These are phyloP conservation scores for Volvariella volvacea DNA, from an alignment of 1,284 basidiomycete species.

Conservation along the genomic window DNA sequence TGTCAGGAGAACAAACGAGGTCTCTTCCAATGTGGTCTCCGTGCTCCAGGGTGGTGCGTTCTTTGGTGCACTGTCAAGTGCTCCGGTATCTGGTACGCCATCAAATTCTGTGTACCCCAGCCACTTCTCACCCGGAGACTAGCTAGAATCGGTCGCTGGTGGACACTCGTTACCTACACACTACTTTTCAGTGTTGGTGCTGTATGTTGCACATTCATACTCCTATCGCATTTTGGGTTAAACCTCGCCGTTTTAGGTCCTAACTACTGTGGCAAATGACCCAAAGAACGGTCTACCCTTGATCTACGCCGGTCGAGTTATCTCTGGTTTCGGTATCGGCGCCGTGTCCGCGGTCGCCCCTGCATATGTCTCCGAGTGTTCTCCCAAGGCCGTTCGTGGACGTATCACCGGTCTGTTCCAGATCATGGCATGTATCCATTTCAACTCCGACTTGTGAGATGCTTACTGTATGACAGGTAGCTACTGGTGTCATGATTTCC, in stretches of 20 bases:
- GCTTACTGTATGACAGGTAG: too few species aligned
- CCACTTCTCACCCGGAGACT: background rate
- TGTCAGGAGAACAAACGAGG: too few species aligned
- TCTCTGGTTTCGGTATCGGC: constrained; percentile 63
- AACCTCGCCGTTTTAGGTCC: constrained; percentile 16
- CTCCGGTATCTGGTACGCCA: constrained; percentile 54
- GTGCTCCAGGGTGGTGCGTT: constrained; percentile 78
- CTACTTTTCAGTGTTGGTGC: constrained; percentile 31
- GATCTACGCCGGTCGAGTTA: constrained; percentile 71
- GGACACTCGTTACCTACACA: constrained; percentile 17
- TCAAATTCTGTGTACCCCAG: too few species aligned
- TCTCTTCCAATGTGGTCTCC: constrained; percentile 54
- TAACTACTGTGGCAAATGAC: constrained; percentile 53
- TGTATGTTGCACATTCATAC: constrained; percentile 28
- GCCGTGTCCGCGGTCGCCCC: constrained; percentile 62
- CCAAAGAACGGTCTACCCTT: constrained; percentile 42
- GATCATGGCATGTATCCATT: constrained; percentile 44
- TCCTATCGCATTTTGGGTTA: background rate
- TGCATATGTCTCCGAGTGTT: constrained; percentile 74
- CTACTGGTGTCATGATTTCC: constrained; percentile 70
- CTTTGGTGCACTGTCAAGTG: constrained; percentile 61
- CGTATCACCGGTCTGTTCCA: constrained; percentile 76
- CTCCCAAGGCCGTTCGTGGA: constrained; percentile 69
- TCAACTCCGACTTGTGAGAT: too few species aligned
- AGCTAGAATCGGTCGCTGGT: constrained; percentile 20